phyloP scores from a whole-genome alignment of 352 stramenopile species.

The Globisporangium barbulae region DNA sequence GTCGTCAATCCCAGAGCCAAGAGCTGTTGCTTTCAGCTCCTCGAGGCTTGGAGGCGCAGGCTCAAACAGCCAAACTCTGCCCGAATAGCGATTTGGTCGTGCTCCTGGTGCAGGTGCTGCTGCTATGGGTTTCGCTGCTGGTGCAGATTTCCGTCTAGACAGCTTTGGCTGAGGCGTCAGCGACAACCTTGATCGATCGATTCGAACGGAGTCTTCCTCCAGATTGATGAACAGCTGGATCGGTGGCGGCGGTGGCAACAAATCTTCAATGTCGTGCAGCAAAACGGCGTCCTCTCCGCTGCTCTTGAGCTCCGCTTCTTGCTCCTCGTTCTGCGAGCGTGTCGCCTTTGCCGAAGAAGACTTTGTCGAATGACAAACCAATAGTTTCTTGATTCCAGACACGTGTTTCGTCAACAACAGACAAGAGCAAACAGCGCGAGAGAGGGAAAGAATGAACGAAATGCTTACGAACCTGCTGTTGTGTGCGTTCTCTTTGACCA shows the following conservation, averaged over 20 bases:
- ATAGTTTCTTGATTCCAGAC: conserved; percentile 1
- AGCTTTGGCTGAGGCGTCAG: conserved; percentile 44
- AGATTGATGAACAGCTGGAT: conserved; percentile 16
- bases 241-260: conserved; percentile 49
- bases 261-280: conserved; percentile 56
- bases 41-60: conserved; percentile 35
- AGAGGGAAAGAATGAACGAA: conserved; percentile 15
- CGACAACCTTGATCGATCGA: conserved; percentile 37
- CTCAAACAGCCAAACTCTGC: conserved; percentile 48
- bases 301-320: neutral
- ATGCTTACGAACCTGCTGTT: conserved; percentile 20
- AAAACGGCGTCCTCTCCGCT: conserved; percentile 35
- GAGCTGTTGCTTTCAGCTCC: conserved; percentile 46
- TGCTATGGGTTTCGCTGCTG: neutral
- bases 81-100: conserved; percentile 2
- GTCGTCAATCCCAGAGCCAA: conserved; percentile 39
- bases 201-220: conserved; percentile 49
- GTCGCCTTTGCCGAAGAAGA: neutral
- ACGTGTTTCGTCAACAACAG: neutral
- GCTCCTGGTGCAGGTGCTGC: neutral
- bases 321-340: neutral
- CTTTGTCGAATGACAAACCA: conserved; percentile 1
- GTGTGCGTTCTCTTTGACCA: conserved; percentile 15
- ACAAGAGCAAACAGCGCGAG: neutral
- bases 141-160: neutral